These are phyloP conservation scores for Dimocarpus longan DNA, from an alignment of 345 rosid species.

Conservation along the genomic window DNA sequence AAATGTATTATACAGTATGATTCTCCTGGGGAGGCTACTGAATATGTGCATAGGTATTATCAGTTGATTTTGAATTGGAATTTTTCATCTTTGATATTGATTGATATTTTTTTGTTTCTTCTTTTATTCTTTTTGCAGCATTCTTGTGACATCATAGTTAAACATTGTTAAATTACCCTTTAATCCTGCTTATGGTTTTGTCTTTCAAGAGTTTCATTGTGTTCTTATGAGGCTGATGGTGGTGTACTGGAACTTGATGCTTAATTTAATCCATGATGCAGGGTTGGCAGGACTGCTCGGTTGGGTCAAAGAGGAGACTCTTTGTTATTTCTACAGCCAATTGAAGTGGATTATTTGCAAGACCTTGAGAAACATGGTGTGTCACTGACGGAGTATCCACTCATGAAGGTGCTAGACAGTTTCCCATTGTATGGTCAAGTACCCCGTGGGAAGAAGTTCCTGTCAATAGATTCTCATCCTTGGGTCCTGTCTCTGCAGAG, in stretches of 20 bases:
- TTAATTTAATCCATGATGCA: conserved; percentile 39
- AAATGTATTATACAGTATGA: conserved; percentile 93
- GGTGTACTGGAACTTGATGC: conserved; percentile 14
- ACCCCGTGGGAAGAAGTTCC: conserved; percentile 47
- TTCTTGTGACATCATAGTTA: background rate
- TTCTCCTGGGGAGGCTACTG: conserved; percentile 99
- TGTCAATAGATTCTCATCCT: conserved; percentile 70
- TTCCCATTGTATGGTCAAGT: conserved; percentile 55
- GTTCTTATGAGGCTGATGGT: background rate
- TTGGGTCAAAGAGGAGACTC: conserved; percentile 93
- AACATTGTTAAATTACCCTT: background rate
- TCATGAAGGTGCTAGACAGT: conserved; percentile 71
- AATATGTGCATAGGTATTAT: conserved; percentile 90
- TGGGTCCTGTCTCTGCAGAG: conserved; percentile 77
- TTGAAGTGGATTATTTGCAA: conserved; percentile 76
- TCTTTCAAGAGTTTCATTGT: background rate
- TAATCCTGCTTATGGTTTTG: background rate
- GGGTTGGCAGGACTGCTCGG: conserved; percentile 98
- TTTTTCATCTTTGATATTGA: conserved; percentile 1
- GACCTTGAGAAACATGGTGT: conserved; percentile 92
- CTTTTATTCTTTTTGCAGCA: background rate
- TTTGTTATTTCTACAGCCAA: conserved; percentile 79
- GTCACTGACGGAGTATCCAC: conserved; percentile 70
- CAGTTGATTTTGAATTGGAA: background rate
- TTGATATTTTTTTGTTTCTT: background rate